Evolutionary conservation across 805 yeast genomes (phyloP).

Genomic region (Starmerella sp.): DNA sequence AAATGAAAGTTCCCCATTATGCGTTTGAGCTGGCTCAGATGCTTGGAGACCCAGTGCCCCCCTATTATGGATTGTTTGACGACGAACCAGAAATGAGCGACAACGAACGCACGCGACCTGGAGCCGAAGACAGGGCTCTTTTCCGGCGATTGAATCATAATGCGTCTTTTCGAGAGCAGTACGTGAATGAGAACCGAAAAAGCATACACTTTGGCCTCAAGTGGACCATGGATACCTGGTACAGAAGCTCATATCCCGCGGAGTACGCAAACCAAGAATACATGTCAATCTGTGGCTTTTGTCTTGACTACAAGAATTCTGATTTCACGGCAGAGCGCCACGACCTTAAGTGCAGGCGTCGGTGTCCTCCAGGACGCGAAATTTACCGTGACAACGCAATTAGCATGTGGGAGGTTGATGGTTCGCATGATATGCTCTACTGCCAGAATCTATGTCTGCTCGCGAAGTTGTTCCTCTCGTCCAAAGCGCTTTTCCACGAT

Average conservation of each 20-base stretch:
- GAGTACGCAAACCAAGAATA: constrained; percentile 55
- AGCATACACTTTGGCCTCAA: constrained; percentile 55
- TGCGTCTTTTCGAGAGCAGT: background rate
- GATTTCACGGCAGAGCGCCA: constrained; percentile 62
- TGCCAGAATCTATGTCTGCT: constrained; percentile 84
- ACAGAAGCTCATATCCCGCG: constrained; percentile 84
- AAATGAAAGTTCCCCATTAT: constrained; percentile 7
- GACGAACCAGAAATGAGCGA: background rate
- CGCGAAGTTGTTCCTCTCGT: constrained; percentile 79
- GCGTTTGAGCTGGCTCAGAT: constrained; percentile 12
- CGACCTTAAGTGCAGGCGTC: constrained; percentile 54
- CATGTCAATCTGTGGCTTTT: constrained; percentile 70
- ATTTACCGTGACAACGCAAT: constrained; percentile 57
- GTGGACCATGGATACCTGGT: constrained; percentile 80
- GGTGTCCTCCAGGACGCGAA: constrained; percentile 84
- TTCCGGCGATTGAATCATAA: background rate
- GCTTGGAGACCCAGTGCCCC: constrained; percentile 13
- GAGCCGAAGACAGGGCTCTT: constrained; percentile 13
- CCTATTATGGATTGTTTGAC: constrained; percentile 13
- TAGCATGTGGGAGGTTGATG: constrained; percentile 87
- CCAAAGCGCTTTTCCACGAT: constrained; percentile 86
- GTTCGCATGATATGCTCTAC: constrained; percentile 65
- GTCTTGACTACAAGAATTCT: constrained; percentile 67
- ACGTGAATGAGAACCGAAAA: background rate
- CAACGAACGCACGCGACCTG: constrained; percentile 9